phyloP scores from a whole-genome alignment of 306 rosid genomes.

The Cyamopsis tetragonoloba region DNA sequence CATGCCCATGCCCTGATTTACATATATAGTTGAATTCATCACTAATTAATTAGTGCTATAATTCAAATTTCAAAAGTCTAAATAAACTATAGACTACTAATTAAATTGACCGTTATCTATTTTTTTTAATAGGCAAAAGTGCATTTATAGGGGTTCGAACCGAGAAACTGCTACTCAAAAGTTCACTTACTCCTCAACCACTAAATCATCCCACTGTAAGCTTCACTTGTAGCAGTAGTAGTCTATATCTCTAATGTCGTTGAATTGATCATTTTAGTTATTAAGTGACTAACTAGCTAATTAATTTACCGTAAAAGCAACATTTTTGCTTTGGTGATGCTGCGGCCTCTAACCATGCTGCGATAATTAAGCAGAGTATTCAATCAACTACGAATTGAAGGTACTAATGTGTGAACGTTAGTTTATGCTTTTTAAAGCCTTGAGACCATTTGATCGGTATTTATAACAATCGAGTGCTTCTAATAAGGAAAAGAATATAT shows the following conservation, averaged over 20 bases:
- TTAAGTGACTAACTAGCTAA: background rate
- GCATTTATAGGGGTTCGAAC: too few species aligned
- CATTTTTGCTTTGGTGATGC: constrained; percentile 26
- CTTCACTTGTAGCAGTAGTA: too few species aligned
- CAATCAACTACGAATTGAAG: background rate
- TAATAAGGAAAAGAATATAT: background rate
- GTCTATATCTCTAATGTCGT: background rate
- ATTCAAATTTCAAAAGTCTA: too few species aligned
- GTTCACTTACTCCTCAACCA: too few species aligned
- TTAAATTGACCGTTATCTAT: too few species aligned
- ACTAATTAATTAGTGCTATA: too few species aligned
- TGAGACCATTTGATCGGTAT: background rate
- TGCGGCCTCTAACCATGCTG: constrained; percentile 29
- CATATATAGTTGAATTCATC: too few species aligned
- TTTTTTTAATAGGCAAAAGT: too few species aligned
- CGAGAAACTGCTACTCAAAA: too few species aligned
- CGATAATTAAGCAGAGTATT: constrained; percentile 4
- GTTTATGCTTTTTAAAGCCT: background rate
- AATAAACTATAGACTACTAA: too few species aligned
- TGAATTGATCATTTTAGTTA: background rate
- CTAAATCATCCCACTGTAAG: too few species aligned
- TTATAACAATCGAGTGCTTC: constrained; percentile 1
- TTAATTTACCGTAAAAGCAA: constrained; percentile 32
- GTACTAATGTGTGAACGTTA: background rate
- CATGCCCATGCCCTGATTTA: too few species aligned